Base-by-base conservation (phyloP, 176 grass and related monocot genomes). In the Urochloa ruziziensis region DNA sequence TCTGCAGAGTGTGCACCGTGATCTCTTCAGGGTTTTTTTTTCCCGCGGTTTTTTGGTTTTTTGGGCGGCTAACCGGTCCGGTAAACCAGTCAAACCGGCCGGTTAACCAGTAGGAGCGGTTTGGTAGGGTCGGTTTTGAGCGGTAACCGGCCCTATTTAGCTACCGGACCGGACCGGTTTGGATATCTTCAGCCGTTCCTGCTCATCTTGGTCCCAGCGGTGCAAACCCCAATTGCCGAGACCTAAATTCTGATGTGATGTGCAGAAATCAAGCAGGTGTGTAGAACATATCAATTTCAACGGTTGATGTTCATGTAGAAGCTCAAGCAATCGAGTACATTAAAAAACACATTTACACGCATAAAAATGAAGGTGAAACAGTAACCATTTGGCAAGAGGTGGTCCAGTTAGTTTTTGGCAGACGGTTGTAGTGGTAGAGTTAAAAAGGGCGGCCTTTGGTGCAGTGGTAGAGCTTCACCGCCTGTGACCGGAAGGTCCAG, bases 181-280 rank as follows among this genome's bases (percentile, higher is more conserved):
- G n/a, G 23, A 73, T 79, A 39, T 62, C 64, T 40, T 62, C 30
- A 7, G 33, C 35, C 44, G 48, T 68, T 82, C 59, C 79, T 40
- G 33, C 66, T 34, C 56, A 19, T 10, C 61, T 40, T 9, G 39
- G 52, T 59, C 56, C 56, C 54, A 2, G 54, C 54, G 24, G 23
- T 57, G n/a, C 49, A 67, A 34, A 9, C 25, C 48, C 14, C 14
- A 78, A 17, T 78, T 28, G 65, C 25, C 6, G 6, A 53, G 63
- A 88, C 86, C 66, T 66, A 89, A 84, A 84, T 29, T 80, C 60
- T 75, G 58, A 84, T 53, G 62, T 57, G 62, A 77, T 23, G 40
- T 11, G 14, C 14, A 44, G 18, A 34, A 74, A 80, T 43, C 51
- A 76, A 62, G 53, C 70, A 70, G 43, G 53, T 63, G 39, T 19